These are phyloP conservation scores for Plasmodium vinckei DNA, from an alignment of 169 alveolate genomes.

Conservation along the genomic window DNA sequence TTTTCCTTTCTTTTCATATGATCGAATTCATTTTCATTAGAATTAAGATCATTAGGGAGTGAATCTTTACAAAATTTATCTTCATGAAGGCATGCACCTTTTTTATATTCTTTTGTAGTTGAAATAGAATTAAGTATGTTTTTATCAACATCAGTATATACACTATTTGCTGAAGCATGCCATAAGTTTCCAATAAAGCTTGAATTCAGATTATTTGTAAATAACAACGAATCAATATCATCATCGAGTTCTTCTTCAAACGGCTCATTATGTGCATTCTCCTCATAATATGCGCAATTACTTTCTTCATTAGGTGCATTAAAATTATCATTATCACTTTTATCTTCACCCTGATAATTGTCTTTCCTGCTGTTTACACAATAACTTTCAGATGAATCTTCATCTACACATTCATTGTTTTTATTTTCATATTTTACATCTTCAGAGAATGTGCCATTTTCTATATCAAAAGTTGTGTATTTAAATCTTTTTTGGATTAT, in stretches of 20 bases:
- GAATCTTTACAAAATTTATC: too few relatives aligned
- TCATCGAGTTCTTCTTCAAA: constrained; percentile 48
- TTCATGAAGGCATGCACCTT: not conserved
- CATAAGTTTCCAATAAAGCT: constrained; percentile 69
- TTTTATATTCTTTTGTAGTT: not conserved
- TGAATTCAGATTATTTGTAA: constrained; percentile 59
- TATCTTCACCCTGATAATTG: not conserved
- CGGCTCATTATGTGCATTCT: not conserved
- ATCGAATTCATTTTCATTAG: not conserved
- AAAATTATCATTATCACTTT: not conserved
- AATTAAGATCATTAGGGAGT: too few relatives aligned
- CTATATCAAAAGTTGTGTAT: too few relatives aligned
- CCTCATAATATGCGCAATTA: not conserved
- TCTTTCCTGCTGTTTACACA: not conserved
- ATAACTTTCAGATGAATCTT: not conserved
- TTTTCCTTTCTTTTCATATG: not conserved
- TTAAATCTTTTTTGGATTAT: too few relatives aligned
- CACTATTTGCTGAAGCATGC: constrained; percentile 75
- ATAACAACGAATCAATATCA: constrained; percentile 55
- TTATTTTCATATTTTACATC: not conserved
- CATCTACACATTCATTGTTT: not conserved
- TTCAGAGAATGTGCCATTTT: too few relatives aligned
- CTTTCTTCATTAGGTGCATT: not conserved
- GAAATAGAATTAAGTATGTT: not conserved
- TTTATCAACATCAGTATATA: constrained; percentile 12